phyloP scores from a whole-genome alignment of 2,329 filamentous ascomycete genomes.

The Cryphonectria naterciae region DNA sequence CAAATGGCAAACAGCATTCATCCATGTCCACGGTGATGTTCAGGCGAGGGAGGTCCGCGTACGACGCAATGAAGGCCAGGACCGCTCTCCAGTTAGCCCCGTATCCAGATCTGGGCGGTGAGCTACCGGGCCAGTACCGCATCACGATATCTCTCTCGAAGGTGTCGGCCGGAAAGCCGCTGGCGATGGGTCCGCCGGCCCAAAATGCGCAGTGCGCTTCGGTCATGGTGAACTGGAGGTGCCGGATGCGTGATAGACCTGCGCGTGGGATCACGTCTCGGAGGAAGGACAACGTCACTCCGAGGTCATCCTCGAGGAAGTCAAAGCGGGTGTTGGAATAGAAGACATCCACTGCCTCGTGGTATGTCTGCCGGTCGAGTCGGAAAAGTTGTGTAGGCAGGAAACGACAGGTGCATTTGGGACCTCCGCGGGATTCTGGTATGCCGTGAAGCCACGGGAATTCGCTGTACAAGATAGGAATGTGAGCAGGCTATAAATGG shows the following conservation, averaged over 20 bases:
- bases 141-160: not conserved
- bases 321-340: slow-evolving; percentile 16
- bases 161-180: not conserved
- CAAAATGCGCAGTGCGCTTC: slow-evolving; percentile 4
- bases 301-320: slow-evolving; percentile 1
- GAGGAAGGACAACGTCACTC: slow-evolving; percentile 3
- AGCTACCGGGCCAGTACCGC: not conserved
- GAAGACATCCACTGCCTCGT: slow-evolving; percentile 17
- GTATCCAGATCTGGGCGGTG: not conserved
- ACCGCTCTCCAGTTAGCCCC: slow-evolving; percentile 3
- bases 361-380: slow-evolving; percentile 9
- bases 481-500: too few relatives aligned
- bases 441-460: not conserved
- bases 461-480: too few relatives aligned
- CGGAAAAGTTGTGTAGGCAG: slow-evolving; percentile 9
- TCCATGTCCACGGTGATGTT: not conserved
- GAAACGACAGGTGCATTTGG: slow-evolving; percentile 11
- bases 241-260: not conserved
- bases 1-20: not conserved
- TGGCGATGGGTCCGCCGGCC: not conserved
- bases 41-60: not conserved
- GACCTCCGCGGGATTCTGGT: not conserved
- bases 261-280: not conserved
- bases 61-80: not conserved
- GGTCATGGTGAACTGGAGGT: slow-evolving; percentile 16